phyloP scores from a whole-genome alignment of 108 stramenopile species.

The Parietichytrium sp. region DNA sequence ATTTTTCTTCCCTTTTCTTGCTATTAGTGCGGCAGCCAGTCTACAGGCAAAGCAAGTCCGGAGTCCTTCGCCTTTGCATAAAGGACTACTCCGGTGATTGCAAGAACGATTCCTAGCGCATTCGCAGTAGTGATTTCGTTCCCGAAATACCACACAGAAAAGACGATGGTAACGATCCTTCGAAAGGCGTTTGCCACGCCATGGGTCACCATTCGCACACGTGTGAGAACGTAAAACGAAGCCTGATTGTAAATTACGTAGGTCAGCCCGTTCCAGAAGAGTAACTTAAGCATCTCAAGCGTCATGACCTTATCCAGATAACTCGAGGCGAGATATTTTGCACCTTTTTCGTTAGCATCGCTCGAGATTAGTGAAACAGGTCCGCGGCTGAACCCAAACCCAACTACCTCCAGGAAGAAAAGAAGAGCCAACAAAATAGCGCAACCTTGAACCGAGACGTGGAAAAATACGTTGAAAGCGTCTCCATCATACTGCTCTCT shows the following conservation, averaged over 20 bases:
- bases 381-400: background rate
- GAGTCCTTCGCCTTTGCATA: conserved; percentile 22
- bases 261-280: background rate
- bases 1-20: too few relatives aligned
- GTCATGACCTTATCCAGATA: background rate
- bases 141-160: conserved; percentile 36
- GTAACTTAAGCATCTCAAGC: background rate
- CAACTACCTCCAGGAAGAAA: background rate
- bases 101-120: background rate
- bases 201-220: conserved; percentile 39
- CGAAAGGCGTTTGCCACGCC: conserved; percentile 38
- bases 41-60: too few relatives aligned
- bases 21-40: too few relatives aligned
- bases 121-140: background rate
- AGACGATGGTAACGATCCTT: background rate
- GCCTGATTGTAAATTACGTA: conserved; percentile 38
- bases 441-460: background rate
- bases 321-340: background rate
- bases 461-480: conserved; percentile 11
- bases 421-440: background rate
- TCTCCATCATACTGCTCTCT: background rate
- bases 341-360: background rate
- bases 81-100: background rate
- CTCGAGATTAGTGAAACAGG: too few relatives aligned
- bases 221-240: conserved; percentile 19